These are phyloP conservation scores for Limnanthes douglasii DNA, from an alignment of 345 rosid species.

Conservation along the genomic window DNA sequence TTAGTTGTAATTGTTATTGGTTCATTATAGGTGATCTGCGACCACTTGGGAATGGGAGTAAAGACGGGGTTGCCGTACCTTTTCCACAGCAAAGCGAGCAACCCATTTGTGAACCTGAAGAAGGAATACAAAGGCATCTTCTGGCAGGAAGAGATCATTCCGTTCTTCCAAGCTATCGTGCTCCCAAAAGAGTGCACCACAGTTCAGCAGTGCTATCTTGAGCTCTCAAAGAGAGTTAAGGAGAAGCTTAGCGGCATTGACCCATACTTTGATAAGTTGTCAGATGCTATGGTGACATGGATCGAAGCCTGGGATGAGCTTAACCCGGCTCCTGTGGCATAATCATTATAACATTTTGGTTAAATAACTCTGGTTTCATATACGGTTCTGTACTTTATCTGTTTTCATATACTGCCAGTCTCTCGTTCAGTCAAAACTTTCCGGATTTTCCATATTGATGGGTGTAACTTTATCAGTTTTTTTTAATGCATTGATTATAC, in stretches of 20 bases:
- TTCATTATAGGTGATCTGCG: conserved; percentile 74
- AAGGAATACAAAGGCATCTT: conserved; percentile 86
- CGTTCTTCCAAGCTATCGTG: conserved; percentile 53
- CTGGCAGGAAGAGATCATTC: conserved; percentile 97
- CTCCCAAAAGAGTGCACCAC: conserved; percentile 69
- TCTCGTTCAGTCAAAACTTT: too few species aligned
- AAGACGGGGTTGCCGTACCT: conserved; percentile 84
- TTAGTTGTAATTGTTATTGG: too few species aligned
- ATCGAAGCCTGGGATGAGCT: conserved; percentile 97
- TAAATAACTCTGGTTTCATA: too few species aligned
- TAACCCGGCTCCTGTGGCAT: conserved; percentile 27
- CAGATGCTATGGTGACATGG: conserved; percentile 93
- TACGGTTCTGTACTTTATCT: too few species aligned
- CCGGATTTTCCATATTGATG: too few species aligned
- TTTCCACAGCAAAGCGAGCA: conserved; percentile 93
- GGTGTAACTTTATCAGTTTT: too few species aligned
- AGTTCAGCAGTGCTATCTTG: conserved; percentile 76
- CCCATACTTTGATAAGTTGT: conserved; percentile 77
- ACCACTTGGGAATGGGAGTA: conserved; percentile 75
- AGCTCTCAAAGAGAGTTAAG: conserved; percentile 64
- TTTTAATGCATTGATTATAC: too few species aligned
- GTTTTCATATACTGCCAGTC: too few species aligned
- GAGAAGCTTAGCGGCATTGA: conserved; percentile 64
- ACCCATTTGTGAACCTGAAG: conserved; percentile 82
- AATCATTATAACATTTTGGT: too few species aligned